Evolutionary conservation across 2,329 filamentous ascomycete species (phyloP).

Genomic region (Fusarium armeniacum): DNA sequence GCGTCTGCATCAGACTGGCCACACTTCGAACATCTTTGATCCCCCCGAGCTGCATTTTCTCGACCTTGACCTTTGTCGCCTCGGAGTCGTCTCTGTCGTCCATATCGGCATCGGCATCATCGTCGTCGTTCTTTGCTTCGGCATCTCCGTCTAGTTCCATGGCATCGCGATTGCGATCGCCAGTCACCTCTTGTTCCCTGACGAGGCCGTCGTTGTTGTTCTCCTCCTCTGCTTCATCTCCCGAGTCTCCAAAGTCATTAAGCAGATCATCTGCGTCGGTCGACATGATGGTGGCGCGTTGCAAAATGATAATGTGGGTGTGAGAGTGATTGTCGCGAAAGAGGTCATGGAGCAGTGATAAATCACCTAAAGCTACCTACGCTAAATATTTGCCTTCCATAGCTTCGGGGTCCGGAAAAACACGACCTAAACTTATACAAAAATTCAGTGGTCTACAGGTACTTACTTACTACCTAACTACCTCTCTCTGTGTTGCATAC

Average conservation of each 20-base stretch:
- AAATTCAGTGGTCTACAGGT: background rate
- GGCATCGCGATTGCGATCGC: constrained; percentile 64
- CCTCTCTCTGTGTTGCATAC: background rate
- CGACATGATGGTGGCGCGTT: constrained; percentile 72
- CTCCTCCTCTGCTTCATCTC: constrained; percentile 78
- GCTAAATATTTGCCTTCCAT: constrained; percentile 40
- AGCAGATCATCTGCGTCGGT: constrained; percentile 93
- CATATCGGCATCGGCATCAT: constrained; percentile 57
- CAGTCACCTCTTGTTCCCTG: constrained; percentile 58
- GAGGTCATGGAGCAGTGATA: constrained; percentile 19
- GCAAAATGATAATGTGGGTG: constrained; percentile 17
- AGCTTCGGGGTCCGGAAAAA: background rate
- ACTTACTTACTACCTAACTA: background rate
- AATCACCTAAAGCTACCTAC: constrained; percentile 24
- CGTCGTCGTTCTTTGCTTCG: constrained; percentile 69
- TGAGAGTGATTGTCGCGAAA: constrained; percentile 35
- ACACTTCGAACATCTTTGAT: constrained; percentile 86
- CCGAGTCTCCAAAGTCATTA: constrained; percentile 76
- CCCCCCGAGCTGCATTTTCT: constrained; percentile 82
- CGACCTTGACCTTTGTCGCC: constrained; percentile 81
- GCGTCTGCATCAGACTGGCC: constrained; percentile 82
- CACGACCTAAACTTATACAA: background rate
- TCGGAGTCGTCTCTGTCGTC: constrained; percentile 74
- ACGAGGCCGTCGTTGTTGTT: constrained; percentile 63
- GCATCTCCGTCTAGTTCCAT: constrained; percentile 59